Conservation (phyloP, 345 rosid genomes). For the Limnanthes douglasii region DNA sequence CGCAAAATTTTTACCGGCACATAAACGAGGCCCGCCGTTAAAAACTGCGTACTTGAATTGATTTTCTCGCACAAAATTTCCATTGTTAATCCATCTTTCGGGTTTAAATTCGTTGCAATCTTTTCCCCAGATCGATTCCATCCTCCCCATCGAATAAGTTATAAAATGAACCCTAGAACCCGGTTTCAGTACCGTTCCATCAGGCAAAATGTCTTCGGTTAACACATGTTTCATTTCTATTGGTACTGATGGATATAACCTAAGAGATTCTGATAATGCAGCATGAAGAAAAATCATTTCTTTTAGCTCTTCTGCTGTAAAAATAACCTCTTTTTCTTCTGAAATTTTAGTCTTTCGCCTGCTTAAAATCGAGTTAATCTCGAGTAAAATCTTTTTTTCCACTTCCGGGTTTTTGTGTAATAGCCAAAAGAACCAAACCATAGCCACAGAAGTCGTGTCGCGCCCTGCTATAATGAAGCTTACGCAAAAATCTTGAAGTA, state of each 20-base stretch:
- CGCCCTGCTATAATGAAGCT: constrained; percentile 70
- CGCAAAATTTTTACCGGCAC: constrained; percentile 66
- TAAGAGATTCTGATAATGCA: constrained; percentile 53
- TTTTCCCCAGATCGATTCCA: constrained; percentile 47
- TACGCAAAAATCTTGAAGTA: constrained; percentile 45
- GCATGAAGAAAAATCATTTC: constrained; percentile 62
- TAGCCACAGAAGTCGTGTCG: constrained; percentile 69
- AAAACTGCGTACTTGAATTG: constrained; percentile 72
- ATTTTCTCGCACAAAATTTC: constrained; percentile 27
- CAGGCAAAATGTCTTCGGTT: constrained; percentile 48
- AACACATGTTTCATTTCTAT: constrained; percentile 48
- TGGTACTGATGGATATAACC: constrained; percentile 68
- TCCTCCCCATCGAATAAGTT: constrained; percentile 39
- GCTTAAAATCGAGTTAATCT: constrained; percentile 18
- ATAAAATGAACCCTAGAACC: constrained; percentile 37
- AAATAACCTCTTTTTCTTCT: constrained; percentile 6
- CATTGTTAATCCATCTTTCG: constrained; percentile 61
- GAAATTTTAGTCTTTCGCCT: background rate
- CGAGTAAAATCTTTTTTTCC: constrained; percentile 32
- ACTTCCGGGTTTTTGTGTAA: constrained; percentile 28
- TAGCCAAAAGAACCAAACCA: constrained; percentile 76
- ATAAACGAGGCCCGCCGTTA: constrained; percentile 61
- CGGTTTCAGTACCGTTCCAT: constrained; percentile 33
- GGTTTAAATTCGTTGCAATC: constrained; percentile 57
- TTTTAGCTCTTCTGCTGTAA: constrained; percentile 26